These are phyloP conservation scores for Pseudomonodictys pantanalensis DNA, from an alignment of 495 filamentous ascomycete genomes.

Conservation along the genomic window DNA sequence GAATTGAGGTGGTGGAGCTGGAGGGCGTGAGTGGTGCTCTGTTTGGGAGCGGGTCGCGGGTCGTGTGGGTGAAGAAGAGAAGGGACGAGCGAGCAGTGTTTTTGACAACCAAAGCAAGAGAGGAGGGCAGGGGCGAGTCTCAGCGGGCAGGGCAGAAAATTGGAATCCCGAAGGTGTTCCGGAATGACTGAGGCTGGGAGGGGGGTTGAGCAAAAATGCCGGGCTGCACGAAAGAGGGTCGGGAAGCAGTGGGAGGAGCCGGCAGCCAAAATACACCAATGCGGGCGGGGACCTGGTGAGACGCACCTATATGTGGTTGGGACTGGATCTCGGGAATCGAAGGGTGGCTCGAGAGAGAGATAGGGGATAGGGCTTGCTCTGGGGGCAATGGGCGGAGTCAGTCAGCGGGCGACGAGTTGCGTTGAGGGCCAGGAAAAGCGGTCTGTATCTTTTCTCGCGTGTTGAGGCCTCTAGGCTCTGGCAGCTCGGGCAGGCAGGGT, in stretches of 20 bases:
- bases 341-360: background rate
- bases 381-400: background rate
- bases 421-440: slow-evolving; percentile 11
- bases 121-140: background rate
- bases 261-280: background rate
- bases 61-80: slow-evolving; percentile 1
- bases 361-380: no score
- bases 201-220: slow-evolving; percentile 7
- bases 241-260: slow-evolving; percentile 12
- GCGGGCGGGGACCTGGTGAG: slow-evolving; percentile 12
- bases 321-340: slow-evolving; percentile 11
- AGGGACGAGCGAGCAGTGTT: slow-evolving; percentile 4
- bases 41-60: background rate
- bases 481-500: background rate
- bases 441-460: slow-evolving; percentile 24
- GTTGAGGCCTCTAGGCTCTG: slow-evolving; percentile 13
- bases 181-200: background rate
- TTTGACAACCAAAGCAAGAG: slow-evolving; percentile 6
- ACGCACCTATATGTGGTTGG: slow-evolving; percentile 32
- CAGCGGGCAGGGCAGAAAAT: background rate
- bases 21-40: slow-evolving; percentile 6
- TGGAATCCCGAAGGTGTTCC: slow-evolving; percentile 13
- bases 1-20: slow-evolving; percentile 30
- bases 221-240: background rate
- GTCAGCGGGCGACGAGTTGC: slow-evolving; percentile 7